These are phyloP conservation scores for Laburnicola sp. DNA, from an alignment of 2,329 filamentous ascomycete species.

Conservation along the genomic window DNA sequence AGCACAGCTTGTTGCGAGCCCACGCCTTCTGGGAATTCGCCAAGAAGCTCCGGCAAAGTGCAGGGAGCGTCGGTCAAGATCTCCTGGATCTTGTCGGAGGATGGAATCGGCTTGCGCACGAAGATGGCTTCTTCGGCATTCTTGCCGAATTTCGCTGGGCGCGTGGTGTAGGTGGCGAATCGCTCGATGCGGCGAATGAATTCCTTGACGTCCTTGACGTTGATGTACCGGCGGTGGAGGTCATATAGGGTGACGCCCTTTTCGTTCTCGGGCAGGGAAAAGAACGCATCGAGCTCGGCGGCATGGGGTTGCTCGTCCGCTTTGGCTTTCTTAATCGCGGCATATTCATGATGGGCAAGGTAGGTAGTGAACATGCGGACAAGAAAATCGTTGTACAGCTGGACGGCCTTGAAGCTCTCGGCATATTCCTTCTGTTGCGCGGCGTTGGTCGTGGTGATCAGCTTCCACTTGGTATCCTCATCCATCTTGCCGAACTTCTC, in stretches of 20 bases:
- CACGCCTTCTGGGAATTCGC: neutral
- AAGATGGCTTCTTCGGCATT: neutral
- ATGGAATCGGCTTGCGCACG: conserved; percentile 1
- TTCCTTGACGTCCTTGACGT: neutral
- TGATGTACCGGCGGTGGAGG: neutral
- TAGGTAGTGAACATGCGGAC: neutral
- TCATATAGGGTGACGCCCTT: conserved; percentile 1
- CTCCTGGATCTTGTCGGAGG: neutral
- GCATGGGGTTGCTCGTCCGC: neutral
- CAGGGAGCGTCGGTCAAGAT: neutral
- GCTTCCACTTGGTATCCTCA: neutral
- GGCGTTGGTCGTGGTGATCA: neutral
- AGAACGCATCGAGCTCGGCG: conserved; percentile 3
- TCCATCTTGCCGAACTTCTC: neutral
- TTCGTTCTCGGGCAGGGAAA: neutral
- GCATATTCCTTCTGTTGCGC: neutral
- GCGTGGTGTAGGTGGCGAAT: neutral
- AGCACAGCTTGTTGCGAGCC: neutral
- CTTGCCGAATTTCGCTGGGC: neutral
- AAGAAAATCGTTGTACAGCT: neutral
- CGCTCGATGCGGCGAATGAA: conserved; percentile 1
- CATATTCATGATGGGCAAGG: neutral
- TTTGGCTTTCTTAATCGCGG: neutral
- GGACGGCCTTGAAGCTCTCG: neutral
- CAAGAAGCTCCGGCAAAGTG: neutral